Conservation (phyloP, 495 filamentous ascomycete genomes). For the Rostrohypoxylon terebratum region DNA sequence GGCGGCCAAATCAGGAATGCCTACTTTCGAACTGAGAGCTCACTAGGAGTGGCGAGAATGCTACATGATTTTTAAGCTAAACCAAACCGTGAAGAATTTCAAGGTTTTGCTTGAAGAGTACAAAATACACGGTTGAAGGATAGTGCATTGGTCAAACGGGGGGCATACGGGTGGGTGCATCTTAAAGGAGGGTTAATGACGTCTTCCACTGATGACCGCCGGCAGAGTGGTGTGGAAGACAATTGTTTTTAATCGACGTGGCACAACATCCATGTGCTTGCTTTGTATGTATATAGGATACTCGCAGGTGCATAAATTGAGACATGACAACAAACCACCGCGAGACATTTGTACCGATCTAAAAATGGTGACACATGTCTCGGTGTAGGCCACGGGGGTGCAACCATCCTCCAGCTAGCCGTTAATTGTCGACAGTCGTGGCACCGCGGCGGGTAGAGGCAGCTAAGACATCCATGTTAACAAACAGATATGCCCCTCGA, state of each 20-base stretch:
- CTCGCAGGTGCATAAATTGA: slow-evolving; percentile 10
- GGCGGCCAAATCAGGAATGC: slow-evolving; percentile 30
- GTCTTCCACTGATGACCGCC: neutral
- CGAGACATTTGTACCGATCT: neutral
- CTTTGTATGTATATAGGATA: slow-evolving; percentile 2
- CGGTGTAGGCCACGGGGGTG: neutral
- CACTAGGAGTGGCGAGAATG: neutral
- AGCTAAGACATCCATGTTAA: neutral
- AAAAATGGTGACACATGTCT: neutral
- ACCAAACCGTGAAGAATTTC: neutral
- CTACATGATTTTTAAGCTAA: neutral
- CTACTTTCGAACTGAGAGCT: neutral
- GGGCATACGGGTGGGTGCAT: neutral
- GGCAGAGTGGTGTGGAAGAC: neutral
- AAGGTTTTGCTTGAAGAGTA: neutral
- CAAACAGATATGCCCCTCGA: neutral
- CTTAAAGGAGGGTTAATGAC: neutral
- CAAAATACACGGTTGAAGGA: neutral
- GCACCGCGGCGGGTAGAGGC: slow-evolving; percentile 1
- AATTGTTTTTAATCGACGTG: neutral
- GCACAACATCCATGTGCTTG: slow-evolving; percentile 1
- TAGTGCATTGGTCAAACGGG: neutral
- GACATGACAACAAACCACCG: slow-evolving; percentile 5
- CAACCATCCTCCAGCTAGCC: neutral
- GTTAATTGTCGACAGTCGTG: neutral